Percentiles rank a stretch among this genome's conserved stretches.
phyloP scores from a whole-genome alignment of 805 yeast species.

The Hanseniaspora mollemarum region DNA sequence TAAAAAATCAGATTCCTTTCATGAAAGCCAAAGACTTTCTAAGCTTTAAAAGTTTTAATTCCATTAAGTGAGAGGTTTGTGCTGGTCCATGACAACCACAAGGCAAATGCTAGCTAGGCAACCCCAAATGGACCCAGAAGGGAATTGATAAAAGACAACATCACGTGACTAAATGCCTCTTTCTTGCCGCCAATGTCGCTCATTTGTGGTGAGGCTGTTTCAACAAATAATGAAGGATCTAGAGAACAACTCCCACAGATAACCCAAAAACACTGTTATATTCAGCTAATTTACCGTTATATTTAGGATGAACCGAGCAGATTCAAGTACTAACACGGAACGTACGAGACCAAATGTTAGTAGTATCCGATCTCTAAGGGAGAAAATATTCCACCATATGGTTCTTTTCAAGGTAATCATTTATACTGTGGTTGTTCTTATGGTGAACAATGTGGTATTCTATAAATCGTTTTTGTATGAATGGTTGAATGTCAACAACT shows the following conservation, averaged over 20 bases:
- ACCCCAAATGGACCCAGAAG: no score
- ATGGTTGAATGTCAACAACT: constrained; percentile 1
- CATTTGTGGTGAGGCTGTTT: background rate
- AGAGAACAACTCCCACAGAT: background rate
- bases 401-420: constrained; percentile 5
- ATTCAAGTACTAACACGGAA: background rate
- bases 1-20: background rate
- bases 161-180: background rate
- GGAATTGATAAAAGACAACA: background rate
- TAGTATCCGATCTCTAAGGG: constrained; percentile 7
- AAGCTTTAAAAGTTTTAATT: no score
- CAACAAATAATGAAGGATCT: background rate
- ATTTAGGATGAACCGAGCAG: background rate
- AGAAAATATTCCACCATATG: constrained; percentile 10
- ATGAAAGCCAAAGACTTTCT: background rate
- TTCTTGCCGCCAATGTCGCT: background rate
- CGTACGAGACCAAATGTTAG: constrained; percentile 11
- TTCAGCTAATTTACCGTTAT: background rate
- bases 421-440: background rate
- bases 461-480: constrained; percentile 9
- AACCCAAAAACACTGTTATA: no score
- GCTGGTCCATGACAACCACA: no score
- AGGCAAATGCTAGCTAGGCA: no score
- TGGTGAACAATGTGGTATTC: constrained; percentile 7
- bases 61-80: no score